Base-by-base conservation (phyloP, 164 flowering plant species). In the Magnolia kwangsiensis region DNA sequence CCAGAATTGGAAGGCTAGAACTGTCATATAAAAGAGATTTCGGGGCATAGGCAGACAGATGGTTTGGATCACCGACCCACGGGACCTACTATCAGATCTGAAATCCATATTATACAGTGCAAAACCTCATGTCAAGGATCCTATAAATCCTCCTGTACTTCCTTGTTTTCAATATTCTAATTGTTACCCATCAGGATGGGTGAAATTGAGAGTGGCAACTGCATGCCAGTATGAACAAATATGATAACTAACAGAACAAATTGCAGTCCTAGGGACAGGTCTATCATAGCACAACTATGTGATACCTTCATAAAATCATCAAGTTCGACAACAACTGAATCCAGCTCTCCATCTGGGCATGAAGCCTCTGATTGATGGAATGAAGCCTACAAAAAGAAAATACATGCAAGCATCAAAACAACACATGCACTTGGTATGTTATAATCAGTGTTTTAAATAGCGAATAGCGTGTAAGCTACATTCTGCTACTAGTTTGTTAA, bases 281-380 rank as follows among this genome's bases (percentile, higher is more conserved):
- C 45, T 37, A 37, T 37, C 74, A 2, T 21, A 8, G 67, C 24
- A 19, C 75, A 73, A 29, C 27, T 11, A 45, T 50, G 21, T 37
- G 69, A 51, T 86, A 95, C 97, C 95, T 87, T 85, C 3, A 91
- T 75, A 82, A 95, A 95, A 81, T 95, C 97, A 73, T 79, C 86
- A 76, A 85, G 80, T 80, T 84, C 92, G 65, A 95, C 90, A 31
- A 86, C 78, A 70, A 92, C 88, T 29, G 90, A 73, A 61, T 90
- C 89, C 21, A 77, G 76, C 74, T 87, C 78, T 66, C 80, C 81
- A 20, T 85, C 84, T n/a, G 24, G 45, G 51, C 19, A 4, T 20
- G 83, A 78, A 63, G 89, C 77, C 75, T 80, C 86, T 76, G 87
- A 78, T 71, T 77, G 78, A 72, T 83, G 72, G 72, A 71, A 73